A percentile compares a stretch with the other conserved stretches of the same genome.
Evolutionary conservation across 257 asterid genomes (phyloP).

Genomic region (Solanum chmielewskii): DNA sequence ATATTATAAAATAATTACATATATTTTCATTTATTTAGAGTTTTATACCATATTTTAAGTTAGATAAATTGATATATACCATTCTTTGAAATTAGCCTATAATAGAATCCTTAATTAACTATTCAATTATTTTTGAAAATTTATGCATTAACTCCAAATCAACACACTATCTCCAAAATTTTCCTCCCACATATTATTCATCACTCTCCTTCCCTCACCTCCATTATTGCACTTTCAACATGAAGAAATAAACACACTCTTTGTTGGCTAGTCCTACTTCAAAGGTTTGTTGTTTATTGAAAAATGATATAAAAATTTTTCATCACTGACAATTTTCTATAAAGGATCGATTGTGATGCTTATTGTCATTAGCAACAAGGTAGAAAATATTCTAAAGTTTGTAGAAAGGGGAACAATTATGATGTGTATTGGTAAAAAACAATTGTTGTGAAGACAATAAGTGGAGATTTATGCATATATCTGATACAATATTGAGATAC

Average conservation of each 20-base stretch:
- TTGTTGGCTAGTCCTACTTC: background rate
- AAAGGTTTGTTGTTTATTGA: background rate
- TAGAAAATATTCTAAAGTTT: background rate
- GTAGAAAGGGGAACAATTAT: background rate
- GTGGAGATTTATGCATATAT: background rate
- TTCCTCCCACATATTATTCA: background rate
- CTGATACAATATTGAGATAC: background rate
- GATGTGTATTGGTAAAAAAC: background rate
- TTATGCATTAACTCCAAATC: background rate
- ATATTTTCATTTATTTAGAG: too few species aligned
- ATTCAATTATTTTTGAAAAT: too few species aligned
- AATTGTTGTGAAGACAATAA: background rate
- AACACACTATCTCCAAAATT: background rate
- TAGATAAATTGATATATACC: too few species aligned
- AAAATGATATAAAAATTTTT: background rate
- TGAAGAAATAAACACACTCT: too few species aligned
- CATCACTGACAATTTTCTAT: too few species aligned
- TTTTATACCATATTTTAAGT: too few species aligned
- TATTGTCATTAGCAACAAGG: background rate
- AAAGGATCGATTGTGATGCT: too few species aligned
- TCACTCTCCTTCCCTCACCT: background rate
- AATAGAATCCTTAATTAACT: too few species aligned
- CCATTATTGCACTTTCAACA: background rate
- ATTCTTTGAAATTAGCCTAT: too few species aligned
- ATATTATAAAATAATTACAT: too few species aligned